Base-by-base conservation (phyloP, 306 rosid species). In the Casuarina cunninghamiana region DNA sequence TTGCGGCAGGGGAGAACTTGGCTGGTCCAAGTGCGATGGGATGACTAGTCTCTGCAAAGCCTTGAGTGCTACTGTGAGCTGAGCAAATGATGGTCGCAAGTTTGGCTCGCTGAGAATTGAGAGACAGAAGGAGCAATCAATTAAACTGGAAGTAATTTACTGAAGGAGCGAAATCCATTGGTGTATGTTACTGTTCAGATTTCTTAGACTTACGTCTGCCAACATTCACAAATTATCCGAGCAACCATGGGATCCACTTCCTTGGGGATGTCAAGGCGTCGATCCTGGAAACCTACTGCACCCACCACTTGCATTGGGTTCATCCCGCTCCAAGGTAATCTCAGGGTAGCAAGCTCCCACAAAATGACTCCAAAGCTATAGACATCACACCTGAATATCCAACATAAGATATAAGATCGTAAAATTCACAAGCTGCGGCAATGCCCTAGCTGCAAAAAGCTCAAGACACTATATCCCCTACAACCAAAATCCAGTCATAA, bases 291-390 rank as follows among this genome's bases (percentile, higher is more conserved):
- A 74, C 99, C 99, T 41, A 96, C 99, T 5, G 98, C 99, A 42
- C 99, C 99, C 53, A 96, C 99, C 71, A 96, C 99, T 86, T 96
- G 99, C 99, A 96, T 96, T 9, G 99, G 99, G 83, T 96, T 93
- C 99, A 96, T 96, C 79, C 97, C 99, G 70, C 78, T 90, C 99
- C 99, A 96, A 12, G 99, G 99, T 89, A 89, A 81, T 80, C 87
- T 91, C 48, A 90, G 78, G 43, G 99, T 96, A 75, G 99, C 98
- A 83, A 96, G 96, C 91, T 96, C 99, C 97, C 98, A 96, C 71
- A 96, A 87, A 77, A 96, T 96, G 82, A 96, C 90, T 79, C 99
- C 99, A 73, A 96, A 96, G 88, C 99, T 96, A 87, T 93, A 96
- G 60, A 96, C 94, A 74, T 96, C 99, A 83, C 99, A 96, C 88